Evolutionary conservation across 345 rosid species (phyloP), one percentile per base, ranked within the genome.

Genomic region (Salix purpurea): DNA sequence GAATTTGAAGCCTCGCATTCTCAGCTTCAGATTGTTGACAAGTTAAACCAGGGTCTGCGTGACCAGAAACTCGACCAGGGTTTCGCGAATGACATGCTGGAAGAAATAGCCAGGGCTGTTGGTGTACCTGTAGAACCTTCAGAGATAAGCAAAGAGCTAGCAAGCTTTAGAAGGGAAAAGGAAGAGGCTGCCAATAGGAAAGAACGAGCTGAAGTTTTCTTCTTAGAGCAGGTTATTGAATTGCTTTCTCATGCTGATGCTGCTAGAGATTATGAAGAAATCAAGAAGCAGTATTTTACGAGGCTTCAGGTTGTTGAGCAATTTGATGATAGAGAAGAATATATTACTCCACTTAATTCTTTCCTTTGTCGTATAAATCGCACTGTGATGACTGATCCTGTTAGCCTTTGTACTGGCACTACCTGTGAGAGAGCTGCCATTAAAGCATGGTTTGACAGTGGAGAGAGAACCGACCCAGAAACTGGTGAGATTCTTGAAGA

Each of bases 191-290:
- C 89, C 23, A 70, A 80, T 77, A 64, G 84, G 77, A 90, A 90
- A 71, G 91, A 90, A 85, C 84, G 87, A 78, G 90, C 89, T 8
- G 94, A 90, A 76, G 88, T 81, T 75, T 74, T 88, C 16, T 88
- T 90, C 85, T 81, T 88, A 82, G 90, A 89, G 67, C 94, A 90
- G 85, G 91, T 90, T 72, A 90, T 90, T 71, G 89, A 87, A 81
- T 80, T 90, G 72, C 94, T 90, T 80, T 90, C 94, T 65, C 84
- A 77, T 69, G 94, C 94, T 46, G 94, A 90, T 85, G 91, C 94
- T 52, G 94, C 91, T 2, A 83, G 89, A 77, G 91, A 88, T 81
- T 85, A 70, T 19, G 85, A 86, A 73, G 86, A 88, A 80, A 79
- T 88, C 39, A 80, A 82, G 83, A 84, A 77, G 75, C 89, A 80